phyloP scores from a whole-genome alignment of 1,284 basidiomycete species.

The Cutaneotrichosporon daszewskae region DNA sequence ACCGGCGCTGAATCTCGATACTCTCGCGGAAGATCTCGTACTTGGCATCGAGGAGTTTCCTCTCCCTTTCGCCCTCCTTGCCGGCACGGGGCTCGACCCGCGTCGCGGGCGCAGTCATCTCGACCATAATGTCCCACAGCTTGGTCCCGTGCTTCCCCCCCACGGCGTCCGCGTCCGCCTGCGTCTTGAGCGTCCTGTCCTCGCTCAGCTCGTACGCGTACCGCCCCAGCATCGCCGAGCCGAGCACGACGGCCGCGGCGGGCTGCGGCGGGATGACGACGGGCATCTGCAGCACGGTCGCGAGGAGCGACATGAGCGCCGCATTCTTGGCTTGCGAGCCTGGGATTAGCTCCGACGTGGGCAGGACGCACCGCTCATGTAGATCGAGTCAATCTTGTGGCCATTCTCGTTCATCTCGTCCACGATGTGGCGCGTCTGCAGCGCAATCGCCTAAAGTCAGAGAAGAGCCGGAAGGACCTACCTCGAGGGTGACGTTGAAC shows the following conservation, averaged over 20 bases:
- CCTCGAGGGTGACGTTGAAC: slow-evolving; percentile 86
- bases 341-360: slow-evolving; percentile 5
- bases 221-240: slow-evolving; percentile 86
- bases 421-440: slow-evolving; percentile 93
- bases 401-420: slow-evolving; percentile 83
- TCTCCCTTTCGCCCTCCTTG: slow-evolving; percentile 51
- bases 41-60: slow-evolving; percentile 77
- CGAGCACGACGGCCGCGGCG: slow-evolving; percentile 80
- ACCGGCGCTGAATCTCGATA: slow-evolving; percentile 75
- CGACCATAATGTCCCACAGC: slow-evolving; percentile 92
- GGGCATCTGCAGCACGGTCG: slow-evolving; percentile 75
- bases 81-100: slow-evolving; percentile 64
- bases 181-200: slow-evolving; percentile 39
- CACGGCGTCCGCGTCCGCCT: slow-evolving; percentile 46
- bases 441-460: slow-evolving; percentile 88
- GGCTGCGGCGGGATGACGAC: slow-evolving; percentile 75
- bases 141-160: slow-evolving; percentile 58
- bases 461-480: no score
- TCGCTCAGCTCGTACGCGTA: slow-evolving; percentile 65
- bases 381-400: slow-evolving; percentile 77
- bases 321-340: slow-evolving; percentile 85
- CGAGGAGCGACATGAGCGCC: slow-evolving; percentile 78
- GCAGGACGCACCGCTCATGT: slow-evolving; percentile 59
- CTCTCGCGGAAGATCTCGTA: slow-evolving; percentile 88
- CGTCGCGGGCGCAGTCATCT: slow-evolving; percentile 84